Evolutionary conservation across 768 basidiomycete species (phyloP), one percentile per base, ranked within the genome.

Genomic region (Leccinellum albellum): DNA sequence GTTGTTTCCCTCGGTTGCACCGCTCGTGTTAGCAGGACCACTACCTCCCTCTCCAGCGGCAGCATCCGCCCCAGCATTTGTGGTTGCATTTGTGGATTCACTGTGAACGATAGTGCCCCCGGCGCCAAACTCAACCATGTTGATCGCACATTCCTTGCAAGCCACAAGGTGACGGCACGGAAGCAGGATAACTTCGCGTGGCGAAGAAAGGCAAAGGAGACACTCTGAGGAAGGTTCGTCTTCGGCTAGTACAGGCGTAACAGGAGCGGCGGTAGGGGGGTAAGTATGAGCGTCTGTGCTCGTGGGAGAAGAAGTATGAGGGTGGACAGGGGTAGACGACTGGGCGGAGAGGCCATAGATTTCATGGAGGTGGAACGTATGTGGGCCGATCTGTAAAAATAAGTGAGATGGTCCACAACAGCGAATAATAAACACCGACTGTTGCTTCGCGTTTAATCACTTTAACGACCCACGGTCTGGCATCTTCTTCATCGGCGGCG

Each of bases 81-180:
- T 64, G 3, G 70, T 64, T 1, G 73, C 75, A 0, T 59, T 67
- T 29, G 60, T 63, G 13, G 79, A 79, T 7, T 79, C 77, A 3
- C 74, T 64, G 51, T 90, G 86, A n/a, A 79, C 81, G 50, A 96
- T 89, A 49, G 80, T 86, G 3, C 94, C 94, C 3, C 94, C 94
- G 0, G 94, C 94, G 28, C 94, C 94, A 69, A 94, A 98, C 71
- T 98, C 94, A 50, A 98, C 88, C 94, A 98, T 98, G 68, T 96
- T 96, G 52, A 97, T 74, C 1, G 94, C 94, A 67, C 94, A 98
- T 47, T 96, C 94, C 66, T 90, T 87, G 76, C 94, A 98, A 5
- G 94, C 94, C 56, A 98, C 94, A 29, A 98, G 81, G 74, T 98
- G 94, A 48, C 94, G 78, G 70, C 94, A 98, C 0, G 94, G 94